Base-by-base conservation (phyloP, 306 rosid genomes). In the Chamaecrista fasciculata region DNA sequence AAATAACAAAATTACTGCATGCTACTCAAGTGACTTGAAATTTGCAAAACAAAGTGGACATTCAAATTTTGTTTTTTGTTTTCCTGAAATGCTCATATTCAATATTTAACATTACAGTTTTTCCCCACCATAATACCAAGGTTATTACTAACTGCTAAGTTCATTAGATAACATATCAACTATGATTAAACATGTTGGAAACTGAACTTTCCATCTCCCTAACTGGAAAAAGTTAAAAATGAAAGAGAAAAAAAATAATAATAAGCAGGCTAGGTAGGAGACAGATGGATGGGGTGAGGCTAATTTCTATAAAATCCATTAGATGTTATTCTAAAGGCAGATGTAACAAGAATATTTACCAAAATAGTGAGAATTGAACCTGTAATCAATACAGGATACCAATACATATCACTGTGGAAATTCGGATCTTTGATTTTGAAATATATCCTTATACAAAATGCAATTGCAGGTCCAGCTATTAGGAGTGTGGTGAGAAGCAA, bases 381-480 rank as follows among this genome's bases (percentile, higher is more conserved):
- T 25, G 76, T 82, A 55, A 77, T 19, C 64, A 94, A 75, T 70
- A 86, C 93, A 59, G 80, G 83, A 76, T 12, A 78, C 94, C 96
- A 83, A 31, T 37, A 10, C 37, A 5, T 31, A 21, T 25, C 10
- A 43, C 53, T 49, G 11, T 3, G 15, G 14, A 43, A 34, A 2
- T 37, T 49, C 50, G 12, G 71, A 33, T 78, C 50, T 60, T 59
- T 69, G 62, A 76, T 75, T 64, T 72, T 80, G 16, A 73, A 19
- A 76, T 67, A 85, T 71, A 59, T 73, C 83, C 73, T 88, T 36
- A 81, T 69, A 78, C 87, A 88, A 77, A 94, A 94, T 64, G 89
- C 75, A 79, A 84, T 63, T 11, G 99, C 82, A 67, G 99, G 99
- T 46, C 71, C 91, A 21, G 81, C 84, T 51, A 94, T 80, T 67